Evolutionary conservation across 2,329 filamentous ascomycete genomes (phyloP).

Genomic region (Botrytis aclada): DNA sequence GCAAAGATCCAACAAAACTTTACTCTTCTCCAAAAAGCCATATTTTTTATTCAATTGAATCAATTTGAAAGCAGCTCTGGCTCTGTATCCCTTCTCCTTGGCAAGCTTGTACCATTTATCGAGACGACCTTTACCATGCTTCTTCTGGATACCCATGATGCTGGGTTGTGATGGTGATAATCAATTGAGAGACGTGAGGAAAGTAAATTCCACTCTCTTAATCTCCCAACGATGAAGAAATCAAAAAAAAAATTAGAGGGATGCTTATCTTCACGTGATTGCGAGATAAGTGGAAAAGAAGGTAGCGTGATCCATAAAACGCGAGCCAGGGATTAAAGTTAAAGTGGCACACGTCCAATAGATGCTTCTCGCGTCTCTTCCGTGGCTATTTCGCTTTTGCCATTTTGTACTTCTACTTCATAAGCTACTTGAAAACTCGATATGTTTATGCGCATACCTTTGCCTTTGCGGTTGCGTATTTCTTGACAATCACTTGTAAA

Average conservation of each 20-base stretch:
- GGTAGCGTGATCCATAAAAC: not conserved
- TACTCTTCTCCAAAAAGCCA: conserved; percentile 95
- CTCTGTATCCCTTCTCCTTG: conserved; percentile 96
- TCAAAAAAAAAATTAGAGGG: not conserved
- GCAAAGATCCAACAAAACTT: conserved; percentile 94
- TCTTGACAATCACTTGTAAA: not conserved
- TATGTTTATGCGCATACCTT: not conserved
- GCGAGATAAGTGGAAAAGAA: not conserved
- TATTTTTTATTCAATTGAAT: conserved; percentile 99
- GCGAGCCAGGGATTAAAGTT: conserved; percentile 7
- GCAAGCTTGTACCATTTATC: conserved; percentile 99
- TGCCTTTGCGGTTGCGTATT: conserved; percentile 2
- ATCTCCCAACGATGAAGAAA: not conserved
- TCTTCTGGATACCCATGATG: conserved; percentile 93
- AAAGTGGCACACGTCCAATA: conserved; percentile 17
- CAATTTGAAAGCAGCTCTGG: conserved; percentile 94
- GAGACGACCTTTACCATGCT: conserved; percentile 96
- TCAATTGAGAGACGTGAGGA: not conserved
- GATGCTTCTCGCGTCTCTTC: conserved; percentile 10
- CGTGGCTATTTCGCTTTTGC: not conserved
- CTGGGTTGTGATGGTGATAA: conserved; percentile 15
- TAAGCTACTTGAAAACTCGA: not conserved
- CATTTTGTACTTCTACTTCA: not conserved
- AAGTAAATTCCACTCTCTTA: not conserved
- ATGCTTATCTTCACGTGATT: conserved; percentile 7